Base-by-base conservation (phyloP, 495 filamentous ascomycete species). In the Lentithecium fluviatile region DNA sequence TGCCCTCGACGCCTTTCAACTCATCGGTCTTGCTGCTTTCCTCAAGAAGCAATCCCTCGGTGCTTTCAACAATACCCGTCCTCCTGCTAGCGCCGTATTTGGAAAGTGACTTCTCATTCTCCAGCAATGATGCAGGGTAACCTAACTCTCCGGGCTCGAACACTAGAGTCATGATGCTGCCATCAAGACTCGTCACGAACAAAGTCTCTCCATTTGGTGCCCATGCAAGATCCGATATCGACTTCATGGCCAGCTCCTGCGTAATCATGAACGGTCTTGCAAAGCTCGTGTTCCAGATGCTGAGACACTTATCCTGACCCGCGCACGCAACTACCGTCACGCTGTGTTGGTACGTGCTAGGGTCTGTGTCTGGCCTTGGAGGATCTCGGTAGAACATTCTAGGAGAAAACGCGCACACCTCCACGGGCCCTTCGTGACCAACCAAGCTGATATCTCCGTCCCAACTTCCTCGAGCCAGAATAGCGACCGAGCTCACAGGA, bases 401-500 rank as follows among this genome's bases (percentile, higher is more conserved):
- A 7, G 94, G 95, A 12, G 92, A 96, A 71, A 99, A 99, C 60
- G 94, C 88, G 77, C 93, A 97, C 12, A 97, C 94, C 76, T 97
- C 94, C 2, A 94, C 91, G 0, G 94, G 94, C 6, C 88, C 91
- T 80, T 99, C 94, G 68, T 97, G 95, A 2, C 94, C 94, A 52
- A 99, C 95, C 29, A 99, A 77, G 73, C 96, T 95, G 76, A 97
- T 97, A 71, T 97, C 91, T 55, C 90, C 89, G 69, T 96, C 91
- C 94, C 94, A 99, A 10, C 80, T 83, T 21, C 89, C 86, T 62
- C 94, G 88, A 60, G 95, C 90, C 52, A 97, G 90, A 48, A 99
- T 96, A 15, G 93, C 94, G 11, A 96, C 93, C 0, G 92, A 96
- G 75, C 90, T 96, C 15, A 99, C 94, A 1, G 94, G 94, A 0